Evolutionary conservation across 2,329 filamentous ascomycete species (phyloP).

Genomic region (Calonectria hongkongensis): DNA sequence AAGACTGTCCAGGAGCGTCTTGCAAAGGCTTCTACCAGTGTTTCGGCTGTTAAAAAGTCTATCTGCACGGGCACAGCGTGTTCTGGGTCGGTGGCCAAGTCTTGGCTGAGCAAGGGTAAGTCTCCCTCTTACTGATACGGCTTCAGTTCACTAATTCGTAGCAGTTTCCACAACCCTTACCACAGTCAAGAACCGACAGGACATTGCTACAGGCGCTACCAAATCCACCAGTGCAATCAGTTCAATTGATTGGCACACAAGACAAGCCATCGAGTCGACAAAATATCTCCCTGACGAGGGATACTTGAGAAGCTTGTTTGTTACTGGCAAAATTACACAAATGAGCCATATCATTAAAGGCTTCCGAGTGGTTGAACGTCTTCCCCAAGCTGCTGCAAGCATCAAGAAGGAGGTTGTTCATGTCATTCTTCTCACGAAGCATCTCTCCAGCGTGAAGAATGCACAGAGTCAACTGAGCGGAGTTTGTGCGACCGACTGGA

Average conservation of each 20-base stretch:
- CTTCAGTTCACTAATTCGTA: background rate
- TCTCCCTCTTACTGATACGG: no score
- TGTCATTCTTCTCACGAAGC: conserved; percentile 24
- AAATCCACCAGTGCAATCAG: background rate
- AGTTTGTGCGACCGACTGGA: conserved; percentile 7
- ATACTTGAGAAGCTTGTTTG: conserved; percentile 9
- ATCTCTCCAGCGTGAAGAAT: conserved; percentile 11
- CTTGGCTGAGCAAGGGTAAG: conserved; percentile 3
- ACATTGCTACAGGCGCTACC: background rate
- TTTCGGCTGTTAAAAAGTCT: conserved; percentile 10
- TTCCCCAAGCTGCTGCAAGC: background rate
- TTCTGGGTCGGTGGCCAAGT: conserved; percentile 1
- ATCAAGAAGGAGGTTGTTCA: conserved; percentile 24
- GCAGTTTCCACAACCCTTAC: conserved; percentile 11
- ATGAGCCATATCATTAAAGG: conserved; percentile 1
- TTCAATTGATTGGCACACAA: conserved; percentile 2
- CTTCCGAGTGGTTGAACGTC: background rate
- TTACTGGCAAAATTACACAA: background rate
- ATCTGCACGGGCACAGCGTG: background rate
- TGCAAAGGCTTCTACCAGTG: background rate
- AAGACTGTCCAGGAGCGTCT: conserved; percentile 15
- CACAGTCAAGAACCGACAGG: conserved; percentile 11
- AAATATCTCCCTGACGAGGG: conserved; percentile 3
- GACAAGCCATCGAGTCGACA: conserved; percentile 9
- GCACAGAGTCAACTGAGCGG: conserved; percentile 6